phyloP scores from a whole-genome alignment of 2,329 filamentous ascomycete genomes.

The Penicillium janthinellum region DNA sequence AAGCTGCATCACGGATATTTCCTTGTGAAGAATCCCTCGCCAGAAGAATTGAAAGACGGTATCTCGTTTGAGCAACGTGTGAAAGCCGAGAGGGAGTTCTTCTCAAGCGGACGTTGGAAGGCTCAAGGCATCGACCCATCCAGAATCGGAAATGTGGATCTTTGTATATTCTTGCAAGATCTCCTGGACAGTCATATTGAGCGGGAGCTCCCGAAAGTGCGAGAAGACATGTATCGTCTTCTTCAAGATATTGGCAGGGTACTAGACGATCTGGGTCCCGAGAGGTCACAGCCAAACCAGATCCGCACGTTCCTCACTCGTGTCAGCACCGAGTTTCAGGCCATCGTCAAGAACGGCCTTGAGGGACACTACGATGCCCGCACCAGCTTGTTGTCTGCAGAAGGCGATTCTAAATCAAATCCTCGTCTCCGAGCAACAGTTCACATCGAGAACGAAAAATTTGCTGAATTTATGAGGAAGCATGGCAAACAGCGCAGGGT shows the following conservation, averaged over 20 bases:
- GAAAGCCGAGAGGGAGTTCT: not conserved
- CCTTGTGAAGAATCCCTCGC: not conserved
- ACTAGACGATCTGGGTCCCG: not conserved
- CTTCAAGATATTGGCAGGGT: not conserved
- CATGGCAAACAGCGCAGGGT: slow-evolving; percentile 1
- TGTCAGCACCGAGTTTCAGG: not conserved
- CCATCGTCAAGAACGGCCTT: not conserved
- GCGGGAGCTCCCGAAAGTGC: not conserved
- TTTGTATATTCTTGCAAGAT: not conserved
- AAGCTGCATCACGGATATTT: not conserved
- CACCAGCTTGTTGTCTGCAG: not conserved
- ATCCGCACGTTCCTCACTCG: not conserved
- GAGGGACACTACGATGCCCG: not conserved
- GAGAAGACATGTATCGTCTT: not conserved
- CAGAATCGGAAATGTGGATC: not conserved
- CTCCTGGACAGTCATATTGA: not conserved
- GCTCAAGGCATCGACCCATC: not conserved
- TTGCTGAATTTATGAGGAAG: slow-evolving; percentile 5
- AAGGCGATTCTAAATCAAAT: not conserved
- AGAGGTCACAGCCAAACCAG: not conserved
- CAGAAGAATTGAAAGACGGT: not conserved
- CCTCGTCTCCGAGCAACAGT: slow-evolving; percentile 3
- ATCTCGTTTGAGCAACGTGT: not conserved
- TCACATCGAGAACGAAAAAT: slow-evolving; percentile 4
- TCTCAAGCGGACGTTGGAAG: not conserved